Base-by-base conservation (phyloP, 495 filamentous ascomycete species). In the Jackrogersella minutella region DNA sequence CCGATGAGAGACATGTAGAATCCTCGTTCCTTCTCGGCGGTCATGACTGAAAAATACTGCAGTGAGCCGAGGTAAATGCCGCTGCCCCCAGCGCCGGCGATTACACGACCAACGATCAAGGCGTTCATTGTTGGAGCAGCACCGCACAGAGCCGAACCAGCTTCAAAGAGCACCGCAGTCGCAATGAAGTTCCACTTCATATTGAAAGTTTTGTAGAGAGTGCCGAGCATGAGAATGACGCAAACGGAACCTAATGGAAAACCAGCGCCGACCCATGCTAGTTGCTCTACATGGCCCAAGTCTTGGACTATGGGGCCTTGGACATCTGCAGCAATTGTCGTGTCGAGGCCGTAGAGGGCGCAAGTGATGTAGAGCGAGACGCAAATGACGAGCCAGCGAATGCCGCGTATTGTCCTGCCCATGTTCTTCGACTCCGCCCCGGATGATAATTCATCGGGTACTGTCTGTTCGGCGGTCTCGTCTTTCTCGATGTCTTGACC, bases 261-360 rank as follows among this genome's bases (percentile, higher is more conserved):
- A 6, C 80, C 76, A 4, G 85, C 81, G 0, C 71, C 69, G 2
- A 87, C 41, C 86, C 86, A 88, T 24, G 79, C 62, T 9, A 88
- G 63, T 54, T 84, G 84, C 3, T 76, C 72, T 7, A 86, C 73
- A n/a, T 76, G 66, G 1, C 77, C 75, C 36, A 87, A 82, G 1
- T 52, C 43, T 6, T 74, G 67, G 37, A 87, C 70, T 31, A 88
- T 81, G 8, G 65, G 68, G 1, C 80, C 78, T 60, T 84, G 84
- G 6, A 87, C 70, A 64, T 85, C 77, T 11, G 85, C 86, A 1
- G 85, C 82, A 11, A 88, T 81, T 22, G 85, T 87, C 33, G 83
- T 84, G 54, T 87, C 85, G 5, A 87, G 74, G 1, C 79, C 75
- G 43, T 78, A 86, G 1, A 86, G 74, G 51, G 40, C 10, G n/a